phyloP scores from a whole-genome alignment of 2,329 filamentous ascomycete species.

The Xylariaceae sp. region DNA sequence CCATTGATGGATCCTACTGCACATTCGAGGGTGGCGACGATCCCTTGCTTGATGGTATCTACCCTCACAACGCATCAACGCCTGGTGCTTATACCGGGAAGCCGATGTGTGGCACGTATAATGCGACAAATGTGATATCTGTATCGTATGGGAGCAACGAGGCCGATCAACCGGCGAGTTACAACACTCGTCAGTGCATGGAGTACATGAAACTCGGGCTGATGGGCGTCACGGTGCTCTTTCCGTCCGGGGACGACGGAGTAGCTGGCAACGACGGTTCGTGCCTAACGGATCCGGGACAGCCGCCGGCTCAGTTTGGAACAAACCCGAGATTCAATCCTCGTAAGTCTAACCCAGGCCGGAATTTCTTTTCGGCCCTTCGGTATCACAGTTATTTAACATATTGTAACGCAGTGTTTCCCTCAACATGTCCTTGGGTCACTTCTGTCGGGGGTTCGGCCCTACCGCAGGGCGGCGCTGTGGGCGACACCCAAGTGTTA shows the following conservation, averaged over 20 bases:
- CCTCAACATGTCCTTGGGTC: background rate
- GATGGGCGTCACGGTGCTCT: background rate
- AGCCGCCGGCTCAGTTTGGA: background rate
- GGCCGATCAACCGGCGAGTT: constrained; percentile 17
- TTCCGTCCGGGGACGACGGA: background rate
- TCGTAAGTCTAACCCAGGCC: background rate
- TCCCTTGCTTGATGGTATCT: constrained; percentile 19
- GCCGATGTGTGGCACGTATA: constrained; percentile 23
- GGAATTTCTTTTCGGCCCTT: background rate
- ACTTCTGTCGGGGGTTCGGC: background rate
- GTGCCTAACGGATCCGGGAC: background rate
- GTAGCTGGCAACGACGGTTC: background rate
- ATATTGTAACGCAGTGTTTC: background rate
- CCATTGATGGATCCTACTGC: constrained; percentile 14
- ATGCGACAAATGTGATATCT: constrained; percentile 23
- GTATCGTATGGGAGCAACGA: constrained; percentile 23
- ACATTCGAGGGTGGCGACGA: constrained; percentile 14
- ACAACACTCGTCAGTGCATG: constrained; percentile 22
- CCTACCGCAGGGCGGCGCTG: background rate
- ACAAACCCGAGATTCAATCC: background rate
- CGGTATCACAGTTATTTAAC: background rate
- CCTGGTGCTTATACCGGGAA: constrained; percentile 36
- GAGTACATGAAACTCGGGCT: constrained; percentile 12
- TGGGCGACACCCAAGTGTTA: background rate
- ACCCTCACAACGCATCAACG: constrained; percentile 38